A percentile compares a stretch with the other conserved stretches of the same genome.
Conservation (phyloP, 78 protist genomes). For the Creolimax fragrantissima region DNA sequence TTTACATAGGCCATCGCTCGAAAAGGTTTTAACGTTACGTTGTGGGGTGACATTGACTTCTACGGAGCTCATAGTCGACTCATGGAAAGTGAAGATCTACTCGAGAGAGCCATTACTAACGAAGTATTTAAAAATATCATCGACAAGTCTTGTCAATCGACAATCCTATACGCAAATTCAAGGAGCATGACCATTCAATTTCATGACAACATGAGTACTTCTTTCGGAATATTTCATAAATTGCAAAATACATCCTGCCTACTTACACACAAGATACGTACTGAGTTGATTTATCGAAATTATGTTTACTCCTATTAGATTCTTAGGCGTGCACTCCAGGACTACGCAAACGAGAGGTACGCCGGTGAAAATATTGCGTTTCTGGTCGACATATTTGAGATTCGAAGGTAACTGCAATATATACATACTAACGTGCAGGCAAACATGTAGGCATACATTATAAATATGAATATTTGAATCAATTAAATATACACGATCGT, state of each 20-base stretch:
- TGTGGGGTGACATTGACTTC: neutral
- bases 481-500: neutral
- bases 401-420: slow-evolving; percentile 10
- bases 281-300: neutral
- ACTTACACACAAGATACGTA: neutral
- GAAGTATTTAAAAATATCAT: neutral
- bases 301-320: neutral
- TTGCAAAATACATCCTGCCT: neutral
- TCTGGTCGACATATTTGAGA: neutral
- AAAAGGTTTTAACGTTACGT: neutral
- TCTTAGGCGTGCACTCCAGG: neutral
- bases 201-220: neutral
- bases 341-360: neutral
- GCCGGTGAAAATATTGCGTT: slow-evolving; percentile 7
- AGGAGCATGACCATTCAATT: neutral
- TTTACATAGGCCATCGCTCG: neutral
- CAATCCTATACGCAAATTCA: too few species aligned
- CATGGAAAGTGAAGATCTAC: neutral
- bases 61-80: neutral
- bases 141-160: too few species aligned
- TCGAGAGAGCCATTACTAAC: neutral
- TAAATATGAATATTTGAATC: neutral
- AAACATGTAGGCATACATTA: neutral
- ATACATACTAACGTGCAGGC: neutral
- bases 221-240: neutral